Evolutionary conservation across 306 rosid species (phyloP), one percentile per base, ranked within the genome.

Genomic region (Abrus pulchellus): DNA sequence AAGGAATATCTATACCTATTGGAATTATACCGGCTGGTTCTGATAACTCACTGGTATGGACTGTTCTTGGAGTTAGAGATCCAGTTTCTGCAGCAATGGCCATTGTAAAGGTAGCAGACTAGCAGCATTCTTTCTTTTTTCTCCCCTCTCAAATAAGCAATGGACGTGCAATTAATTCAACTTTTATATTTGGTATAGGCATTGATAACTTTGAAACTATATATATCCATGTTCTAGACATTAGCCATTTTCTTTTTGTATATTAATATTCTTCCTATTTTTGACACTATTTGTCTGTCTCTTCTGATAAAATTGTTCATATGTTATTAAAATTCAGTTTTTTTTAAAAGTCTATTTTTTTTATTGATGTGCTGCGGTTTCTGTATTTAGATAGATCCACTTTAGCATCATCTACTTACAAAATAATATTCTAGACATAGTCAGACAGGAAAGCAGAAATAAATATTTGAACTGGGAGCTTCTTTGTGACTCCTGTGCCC

Each of bases 11-110:
- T 57, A 91, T 95, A 77, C 98, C 99, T 34, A 95, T 95, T 86
- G 99, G 99, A 83, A 95, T 95, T 85, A 90, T 95, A 41, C 99
- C 99, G 1, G 99, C 99, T 75, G 99, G 99, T 74, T 95, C 99
- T 65, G 99, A 95, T 87, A 95, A 95, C 84, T 95, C 99, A 47
- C 75, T 95, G 78, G 96, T 93, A 85, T 93, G 99, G 98, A 95
- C 99, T 81, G 99, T 95, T 85, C 99, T 95, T 87, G 99, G 99
- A 48, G 99, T 95, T 73, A 83, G 96, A 85, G 99, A 95, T 87
- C 97, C 98, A 9, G 80, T 93, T 80, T 91, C 99, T 84, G 99
- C 99, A 36, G 99, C 99, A 78, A 93, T 95, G 90, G 93, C 99
- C 68, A 95, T 95, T 83, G 97, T 95, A 13, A 95, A 95, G 99